Evolutionary conservation across 2,329 filamentous ascomycete genomes (phyloP).

Genomic region (Alternaria sp.): DNA sequence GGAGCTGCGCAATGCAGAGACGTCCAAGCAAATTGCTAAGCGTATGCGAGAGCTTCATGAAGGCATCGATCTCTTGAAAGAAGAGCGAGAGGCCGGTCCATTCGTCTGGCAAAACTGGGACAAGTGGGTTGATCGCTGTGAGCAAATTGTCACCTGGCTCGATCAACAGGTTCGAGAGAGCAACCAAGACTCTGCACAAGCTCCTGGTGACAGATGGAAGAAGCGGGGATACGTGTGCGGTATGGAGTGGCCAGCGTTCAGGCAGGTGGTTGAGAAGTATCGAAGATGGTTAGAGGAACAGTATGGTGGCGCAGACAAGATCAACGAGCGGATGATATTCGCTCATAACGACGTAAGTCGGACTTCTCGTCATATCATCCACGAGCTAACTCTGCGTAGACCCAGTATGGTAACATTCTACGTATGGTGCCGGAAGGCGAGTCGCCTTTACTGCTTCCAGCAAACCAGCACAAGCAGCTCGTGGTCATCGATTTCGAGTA

Average conservation of each 20-base stretch:
- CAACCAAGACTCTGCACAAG: slow-evolving; percentile 43
- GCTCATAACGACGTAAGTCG: slow-evolving; percentile 91
- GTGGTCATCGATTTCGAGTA: slow-evolving; percentile 99
- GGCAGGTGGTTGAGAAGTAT: slow-evolving; percentile 77
- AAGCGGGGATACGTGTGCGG: slow-evolving; percentile 80
- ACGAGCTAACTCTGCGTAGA: slow-evolving; percentile 61
- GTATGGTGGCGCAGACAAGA: slow-evolving; percentile 71
- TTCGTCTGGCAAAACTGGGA: slow-evolving; percentile 95
- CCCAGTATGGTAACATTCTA: slow-evolving; percentile 97
- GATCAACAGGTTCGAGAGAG: slow-evolving; percentile 66
- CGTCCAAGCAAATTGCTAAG: slow-evolving; percentile 92
- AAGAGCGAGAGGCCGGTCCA: slow-evolving; percentile 80
- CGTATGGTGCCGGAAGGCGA: slow-evolving; percentile 74
- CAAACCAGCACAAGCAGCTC: slow-evolving; percentile 94
- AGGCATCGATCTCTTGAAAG: slow-evolving; percentile 82
- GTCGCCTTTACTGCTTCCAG: slow-evolving; percentile 85
- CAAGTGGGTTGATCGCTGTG: slow-evolving; percentile 78
- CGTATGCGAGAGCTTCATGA: slow-evolving; percentile 96
- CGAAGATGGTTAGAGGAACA: slow-evolving; percentile 74
- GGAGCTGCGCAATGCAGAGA: slow-evolving; percentile 81
- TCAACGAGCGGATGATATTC: slow-evolving; percentile 84
- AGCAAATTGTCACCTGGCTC: slow-evolving; percentile 66
- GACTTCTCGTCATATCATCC: not conserved
- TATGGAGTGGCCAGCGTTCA: slow-evolving; percentile 81
- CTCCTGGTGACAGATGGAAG: slow-evolving; percentile 67